phyloP scores from a whole-genome alignment of 805 yeast species.

The Candida cerambycidarum region DNA sequence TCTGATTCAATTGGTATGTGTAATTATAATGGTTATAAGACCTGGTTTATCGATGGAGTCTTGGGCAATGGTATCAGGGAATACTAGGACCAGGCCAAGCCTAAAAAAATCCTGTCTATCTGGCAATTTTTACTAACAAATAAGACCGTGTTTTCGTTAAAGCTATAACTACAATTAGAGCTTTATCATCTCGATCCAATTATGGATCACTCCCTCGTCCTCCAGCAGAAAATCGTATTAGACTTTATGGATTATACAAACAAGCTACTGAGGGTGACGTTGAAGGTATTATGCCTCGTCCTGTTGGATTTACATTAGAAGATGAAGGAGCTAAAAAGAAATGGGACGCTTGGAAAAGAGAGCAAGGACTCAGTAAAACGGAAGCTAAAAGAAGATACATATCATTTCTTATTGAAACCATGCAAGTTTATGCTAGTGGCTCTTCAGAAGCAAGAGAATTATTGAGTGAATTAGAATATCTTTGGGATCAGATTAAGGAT shows the following conservation, averaged over 20 bases:
- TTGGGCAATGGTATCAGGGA: too few relatives aligned
- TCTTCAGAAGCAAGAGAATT: conserved; percentile 66
- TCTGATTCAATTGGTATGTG: conserved; percentile 20
- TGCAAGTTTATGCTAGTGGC: conserved; percentile 67
- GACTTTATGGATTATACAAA: conserved; percentile 78
- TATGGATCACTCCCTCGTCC: conserved; percentile 71
- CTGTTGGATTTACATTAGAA: conserved; percentile 57
- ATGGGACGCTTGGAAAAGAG: conserved; percentile 84
- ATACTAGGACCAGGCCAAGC: too few relatives aligned
- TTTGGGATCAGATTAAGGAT: conserved; percentile 73
- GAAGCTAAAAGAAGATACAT: conserved; percentile 78
- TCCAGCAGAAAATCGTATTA: conserved; percentile 65
- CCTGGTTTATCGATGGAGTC: too few relatives aligned
- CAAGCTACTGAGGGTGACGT: conserved; percentile 91
- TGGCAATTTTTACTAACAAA: conserved; percentile 6
- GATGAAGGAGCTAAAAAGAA: conserved; percentile 69
- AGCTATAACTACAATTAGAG: conserved; percentile 76
- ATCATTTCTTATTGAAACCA: conserved; percentile 65
- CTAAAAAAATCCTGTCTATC: too few relatives aligned
- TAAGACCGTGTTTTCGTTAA: conserved; percentile 75
- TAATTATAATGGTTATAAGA: too few relatives aligned
- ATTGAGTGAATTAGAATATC: conserved; percentile 63
- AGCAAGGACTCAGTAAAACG: conserved; percentile 63
- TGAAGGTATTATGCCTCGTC: conserved; percentile 63
- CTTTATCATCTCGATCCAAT: conserved; percentile 64